phyloP scores from a whole-genome alignment of 1,284 basidiomycete genomes.

The Sporisorium iseilematis-ciliati region DNA sequence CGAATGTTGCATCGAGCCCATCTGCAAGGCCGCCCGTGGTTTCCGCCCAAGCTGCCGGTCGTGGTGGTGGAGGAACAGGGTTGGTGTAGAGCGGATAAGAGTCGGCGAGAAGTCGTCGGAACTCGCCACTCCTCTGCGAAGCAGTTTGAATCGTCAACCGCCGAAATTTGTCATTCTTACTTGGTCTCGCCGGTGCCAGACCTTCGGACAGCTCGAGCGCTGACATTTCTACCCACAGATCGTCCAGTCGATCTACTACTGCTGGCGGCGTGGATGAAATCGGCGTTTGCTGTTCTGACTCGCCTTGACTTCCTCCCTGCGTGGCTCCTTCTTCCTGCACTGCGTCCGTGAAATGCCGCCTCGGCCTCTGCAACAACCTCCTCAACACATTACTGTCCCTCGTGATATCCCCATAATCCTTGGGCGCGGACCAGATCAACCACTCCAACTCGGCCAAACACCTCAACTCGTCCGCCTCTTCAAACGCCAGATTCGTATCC shows the following conservation, averaged over 20 bases:
- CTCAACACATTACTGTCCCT: constrained; percentile 54
- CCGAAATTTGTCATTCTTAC: constrained; percentile 47
- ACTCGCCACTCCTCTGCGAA: constrained; percentile 22
- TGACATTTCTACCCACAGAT: constrained; percentile 35
- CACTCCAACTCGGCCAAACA: constrained; percentile 56
- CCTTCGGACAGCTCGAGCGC: constrained; percentile 41
- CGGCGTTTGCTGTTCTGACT: not conserved
- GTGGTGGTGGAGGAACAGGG: not conserved
- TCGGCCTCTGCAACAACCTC: constrained; percentile 45
- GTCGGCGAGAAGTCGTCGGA: constrained; percentile 24
- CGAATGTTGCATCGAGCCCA: constrained; percentile 26
- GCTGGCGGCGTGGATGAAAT: not conserved
- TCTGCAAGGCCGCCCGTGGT: constrained; percentile 17
- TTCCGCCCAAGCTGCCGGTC: not conserved
- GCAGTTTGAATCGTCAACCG: constrained; percentile 45
- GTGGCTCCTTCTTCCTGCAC: not conserved
- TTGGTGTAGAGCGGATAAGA: constrained; percentile 27
- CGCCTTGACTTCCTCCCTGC: not conserved
- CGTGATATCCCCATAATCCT: constrained; percentile 60
- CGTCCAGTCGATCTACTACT: constrained; percentile 11
- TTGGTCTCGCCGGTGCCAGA: constrained; percentile 39
- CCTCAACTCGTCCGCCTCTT: constrained; percentile 63
- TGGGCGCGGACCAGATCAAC: constrained; percentile 60
- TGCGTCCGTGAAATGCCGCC: constrained; percentile 20
- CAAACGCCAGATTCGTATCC: constrained; percentile 63